phyloP scores from a whole-genome alignment of 495 filamentous ascomycete genomes.

The Chlorociboria aeruginascens region DNA sequence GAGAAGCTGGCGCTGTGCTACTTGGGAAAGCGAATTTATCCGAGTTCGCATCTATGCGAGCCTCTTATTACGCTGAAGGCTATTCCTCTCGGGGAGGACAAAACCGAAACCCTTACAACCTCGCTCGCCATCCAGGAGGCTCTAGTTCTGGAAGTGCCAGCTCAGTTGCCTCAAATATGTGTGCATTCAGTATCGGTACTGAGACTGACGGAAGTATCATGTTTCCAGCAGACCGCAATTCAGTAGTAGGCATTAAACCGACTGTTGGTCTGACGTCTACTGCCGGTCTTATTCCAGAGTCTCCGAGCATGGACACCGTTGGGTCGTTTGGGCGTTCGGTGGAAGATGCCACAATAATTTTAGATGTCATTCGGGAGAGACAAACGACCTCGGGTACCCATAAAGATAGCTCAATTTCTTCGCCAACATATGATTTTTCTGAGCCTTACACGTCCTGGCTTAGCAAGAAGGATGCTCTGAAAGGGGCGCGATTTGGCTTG shows the following conservation, averaged over 20 bases:
- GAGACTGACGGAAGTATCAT: conserved; percentile 38
- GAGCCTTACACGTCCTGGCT: conserved; percentile 45
- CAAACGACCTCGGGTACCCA: conserved; percentile 31
- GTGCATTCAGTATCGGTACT: conserved; percentile 51
- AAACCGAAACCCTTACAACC: conserved; percentile 49
- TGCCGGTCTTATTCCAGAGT: conserved; percentile 25
- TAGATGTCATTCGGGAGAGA: conserved; percentile 24
- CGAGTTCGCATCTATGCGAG: conserved; percentile 59
- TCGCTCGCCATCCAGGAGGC: conserved; percentile 46
- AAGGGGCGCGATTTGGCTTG: conserved; percentile 54
- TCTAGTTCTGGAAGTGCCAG: conserved; percentile 46
- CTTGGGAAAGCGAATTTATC: conserved; percentile 58
- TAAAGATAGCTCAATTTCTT: background rate
- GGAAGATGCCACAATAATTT: conserved; percentile 26
- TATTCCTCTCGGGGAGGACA: conserved; percentile 51
- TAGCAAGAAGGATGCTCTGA: conserved; percentile 35
- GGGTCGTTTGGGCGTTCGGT: conserved; percentile 27
- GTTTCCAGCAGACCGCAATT: conserved; percentile 28
- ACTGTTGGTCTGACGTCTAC: conserved; percentile 27
- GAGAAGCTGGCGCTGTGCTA: conserved; percentile 53
- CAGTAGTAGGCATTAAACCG: conserved; percentile 31
- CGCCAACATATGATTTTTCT: background rate
- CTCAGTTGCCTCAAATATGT: conserved; percentile 28
- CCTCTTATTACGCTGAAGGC: conserved; percentile 8
- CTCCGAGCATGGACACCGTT: conserved; percentile 25